These are phyloP conservation scores for Nidularia sp. DNA, from an alignment of 768 basidiomycete genomes.

Conservation along the genomic window DNA sequence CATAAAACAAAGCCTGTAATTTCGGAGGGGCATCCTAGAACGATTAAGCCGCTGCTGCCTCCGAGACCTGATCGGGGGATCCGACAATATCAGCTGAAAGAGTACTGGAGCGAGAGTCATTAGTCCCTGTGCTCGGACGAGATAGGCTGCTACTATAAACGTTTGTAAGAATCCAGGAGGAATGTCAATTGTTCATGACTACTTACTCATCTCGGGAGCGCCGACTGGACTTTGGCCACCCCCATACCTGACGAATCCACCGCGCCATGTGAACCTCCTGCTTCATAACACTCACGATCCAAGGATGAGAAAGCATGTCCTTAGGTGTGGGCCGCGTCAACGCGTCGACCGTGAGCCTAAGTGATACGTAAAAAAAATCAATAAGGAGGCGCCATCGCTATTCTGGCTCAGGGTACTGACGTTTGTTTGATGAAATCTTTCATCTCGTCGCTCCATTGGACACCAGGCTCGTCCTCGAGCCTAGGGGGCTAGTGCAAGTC, in stretches of 20 bases:
- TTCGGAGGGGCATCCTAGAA: not conserved
- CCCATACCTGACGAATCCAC: constrained; percentile 86
- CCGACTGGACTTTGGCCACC: constrained; percentile 55
- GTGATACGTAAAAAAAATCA: constrained; percentile 8
- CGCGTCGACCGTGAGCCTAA: constrained; percentile 69
- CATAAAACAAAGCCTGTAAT: not conserved
- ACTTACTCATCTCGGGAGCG: constrained; percentile 42
- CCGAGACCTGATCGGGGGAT: constrained; percentile 7
- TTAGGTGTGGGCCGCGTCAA: constrained; percentile 72
- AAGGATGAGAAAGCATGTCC: constrained; percentile 80
- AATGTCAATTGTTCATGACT: not conserved
- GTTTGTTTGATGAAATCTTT: constrained; percentile 87
- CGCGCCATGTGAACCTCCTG: constrained; percentile 85
- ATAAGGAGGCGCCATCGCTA: not conserved
- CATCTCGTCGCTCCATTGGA: constrained; percentile 78
- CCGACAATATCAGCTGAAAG: constrained; percentile 4
- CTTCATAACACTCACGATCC: constrained; percentile 74
- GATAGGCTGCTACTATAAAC: constrained; percentile 17
- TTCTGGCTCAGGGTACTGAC: constrained; percentile 39
- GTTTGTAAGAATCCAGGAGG: constrained; percentile 1
- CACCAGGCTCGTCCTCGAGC: constrained; percentile 68
- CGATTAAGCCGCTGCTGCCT: constrained; percentile 4
- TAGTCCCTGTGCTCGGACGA: constrained; percentile 23
- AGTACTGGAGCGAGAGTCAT: constrained; percentile 3
- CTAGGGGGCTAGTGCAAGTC: constrained; percentile 60